Base-by-base conservation (phyloP, 768 basidiomycete genomes). In the Lactifluus echinatus region DNA sequence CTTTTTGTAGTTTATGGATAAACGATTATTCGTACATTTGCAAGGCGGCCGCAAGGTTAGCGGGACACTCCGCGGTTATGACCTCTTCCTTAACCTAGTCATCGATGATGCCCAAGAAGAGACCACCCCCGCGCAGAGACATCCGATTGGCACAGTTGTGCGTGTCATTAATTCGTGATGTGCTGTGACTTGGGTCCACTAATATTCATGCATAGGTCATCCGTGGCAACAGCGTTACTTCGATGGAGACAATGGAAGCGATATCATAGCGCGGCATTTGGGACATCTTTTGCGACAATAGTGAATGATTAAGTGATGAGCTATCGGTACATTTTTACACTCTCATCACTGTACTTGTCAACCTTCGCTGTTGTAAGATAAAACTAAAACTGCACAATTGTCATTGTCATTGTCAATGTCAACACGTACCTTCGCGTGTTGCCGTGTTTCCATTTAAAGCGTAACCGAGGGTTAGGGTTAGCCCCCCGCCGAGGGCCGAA, bases 21-120 rank as follows among this genome's bases (percentile, higher is more conserved):
- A 97, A 76, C 89, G 87, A 67, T 75, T 98, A 64, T 94, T 94
- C 72, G 77, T 99, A 66, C 84, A 95, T 74, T 76, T 99, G 7
- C 93, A 96, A 69, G 92, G 89, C 46, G 93, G 93, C 54, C 86
- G 95, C 67, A 92, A 91, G 81, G 90, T 99, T 66, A 93, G 90
- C 74, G 96, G 96, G 53, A 85, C 84, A 14, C 75, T 99, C 50
- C 86, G 96, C 61, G 96, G 96, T 51, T 99, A 96, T 72, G 96
- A 99, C 77, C 87, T 99, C 63, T 99, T 99, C 78, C 76, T 99
- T 69, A 99, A 99, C 72, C 79, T 99, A 37, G 96, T 98, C 63
- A 84, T 99, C 70, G 96, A 98, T 71, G 91, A 98, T 67, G 90
- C 92, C 10, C 70, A 86, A 65, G 96, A 99, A 72, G 96, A 98